Conservation (phyloP, 805 yeast species). For the Monosporozyma yasuniensis region DNA sequence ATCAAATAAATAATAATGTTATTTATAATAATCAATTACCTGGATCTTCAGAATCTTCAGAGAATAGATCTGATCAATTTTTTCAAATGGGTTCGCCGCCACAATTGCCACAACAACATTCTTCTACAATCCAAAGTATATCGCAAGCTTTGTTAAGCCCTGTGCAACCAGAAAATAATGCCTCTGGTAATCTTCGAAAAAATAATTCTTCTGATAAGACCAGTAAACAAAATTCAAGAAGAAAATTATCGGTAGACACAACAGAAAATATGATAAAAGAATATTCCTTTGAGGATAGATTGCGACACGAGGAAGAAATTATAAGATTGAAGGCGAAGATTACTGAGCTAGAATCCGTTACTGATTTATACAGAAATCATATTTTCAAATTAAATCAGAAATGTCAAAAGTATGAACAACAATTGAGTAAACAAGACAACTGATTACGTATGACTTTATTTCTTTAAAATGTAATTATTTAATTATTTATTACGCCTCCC, state of each 20-base stretch:
- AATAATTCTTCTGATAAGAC: background rate
- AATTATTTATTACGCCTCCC: background rate
- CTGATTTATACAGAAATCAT: conserved; percentile 76
- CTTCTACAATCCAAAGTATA: background rate
- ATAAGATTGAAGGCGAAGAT: conserved; percentile 61
- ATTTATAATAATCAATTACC: background rate
- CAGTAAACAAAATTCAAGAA: background rate
- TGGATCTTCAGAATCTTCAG: background rate
- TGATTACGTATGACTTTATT: background rate
- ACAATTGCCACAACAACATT: background rate
- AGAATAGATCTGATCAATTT: background rate
- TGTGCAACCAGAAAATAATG: background rate
- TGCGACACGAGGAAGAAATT: conserved; percentile 28
- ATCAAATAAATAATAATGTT: background rate
- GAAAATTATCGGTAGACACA: background rate
- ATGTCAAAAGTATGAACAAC: conserved; percentile 21
- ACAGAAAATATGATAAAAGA: background rate
- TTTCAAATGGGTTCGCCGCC: background rate
- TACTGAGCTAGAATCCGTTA: conserved; percentile 81
- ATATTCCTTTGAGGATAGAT: conserved; percentile 5
- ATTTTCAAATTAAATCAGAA: conserved; percentile 64
- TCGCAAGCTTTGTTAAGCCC: background rate
- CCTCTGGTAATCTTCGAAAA: background rate
- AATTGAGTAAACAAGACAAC: conserved; percentile 3
- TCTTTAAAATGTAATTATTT: background rate